A percentile compares a stretch with the other conserved stretches of the same genome.
These are phyloP conservation scores for Phytophthora chlamydospora DNA, from an alignment of 352 stramenopile genomes.

Conservation along the genomic window DNA sequence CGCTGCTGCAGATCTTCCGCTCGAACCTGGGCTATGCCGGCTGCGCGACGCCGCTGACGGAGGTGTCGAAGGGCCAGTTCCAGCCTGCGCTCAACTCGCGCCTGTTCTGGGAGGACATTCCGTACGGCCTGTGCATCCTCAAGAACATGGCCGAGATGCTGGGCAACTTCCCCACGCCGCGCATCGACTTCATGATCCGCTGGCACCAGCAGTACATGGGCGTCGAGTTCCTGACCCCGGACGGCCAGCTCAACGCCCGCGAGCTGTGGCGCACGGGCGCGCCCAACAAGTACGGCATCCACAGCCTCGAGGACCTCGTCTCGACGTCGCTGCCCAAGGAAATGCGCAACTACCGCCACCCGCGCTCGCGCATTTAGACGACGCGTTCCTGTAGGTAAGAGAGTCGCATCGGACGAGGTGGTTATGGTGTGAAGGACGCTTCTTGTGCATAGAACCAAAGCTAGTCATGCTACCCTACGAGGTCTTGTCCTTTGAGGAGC, in stretches of 20 bases:
- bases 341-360: slow-evolving; percentile 90
- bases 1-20: slow-evolving; percentile 90
- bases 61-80: slow-evolving; percentile 76
- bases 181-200: slow-evolving; percentile 94
- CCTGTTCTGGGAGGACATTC: slow-evolving; percentile 94
- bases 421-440: slow-evolving; percentile 19
- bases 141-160: slow-evolving; percentile 95
- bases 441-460: slow-evolving; percentile 25
- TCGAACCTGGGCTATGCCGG: slow-evolving; percentile 92
- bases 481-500: neutral
- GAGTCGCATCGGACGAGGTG: slow-evolving; percentile 10
- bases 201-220: slow-evolving; percentile 94
- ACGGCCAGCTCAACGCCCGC: slow-evolving; percentile 90
- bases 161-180: slow-evolving; percentile 92
- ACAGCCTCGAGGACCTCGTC: slow-evolving; percentile 90
- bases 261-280: slow-evolving; percentile 89
- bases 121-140: slow-evolving; percentile 92
- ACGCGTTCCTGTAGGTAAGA: slow-evolving; percentile 5
- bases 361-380: slow-evolving; percentile 83
- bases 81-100: slow-evolving; percentile 86
- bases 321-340: slow-evolving; percentile 88
- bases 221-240: slow-evolving; percentile 83
- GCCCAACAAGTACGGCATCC: slow-evolving; percentile 92
- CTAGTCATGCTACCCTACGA: slow-evolving; percentile 7
- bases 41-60: slow-evolving; percentile 88